These are phyloP conservation scores for Fusarium nisikadoi DNA, from an alignment of 2,329 filamentous ascomycete genomes.

Conservation along the genomic window DNA sequence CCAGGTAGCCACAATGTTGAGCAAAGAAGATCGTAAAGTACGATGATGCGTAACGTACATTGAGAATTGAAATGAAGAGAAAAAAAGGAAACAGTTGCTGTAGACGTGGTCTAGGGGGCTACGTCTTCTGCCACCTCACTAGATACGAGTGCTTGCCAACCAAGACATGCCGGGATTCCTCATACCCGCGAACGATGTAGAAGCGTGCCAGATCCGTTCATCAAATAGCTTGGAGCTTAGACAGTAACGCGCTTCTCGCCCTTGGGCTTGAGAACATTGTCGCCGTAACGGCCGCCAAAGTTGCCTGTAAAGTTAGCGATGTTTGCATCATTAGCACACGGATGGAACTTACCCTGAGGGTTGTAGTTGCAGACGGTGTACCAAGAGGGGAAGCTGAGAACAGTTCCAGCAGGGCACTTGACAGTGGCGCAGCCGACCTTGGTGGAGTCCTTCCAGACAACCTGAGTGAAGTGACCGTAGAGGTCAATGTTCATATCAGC, in stretches of 20 bases:
- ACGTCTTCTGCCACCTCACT: slow-evolving; percentile 24
- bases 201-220: slow-evolving; percentile 25
- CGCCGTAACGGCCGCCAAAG: slow-evolving; percentile 60
- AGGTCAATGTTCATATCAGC: slow-evolving; percentile 69
- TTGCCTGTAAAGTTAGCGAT: slow-evolving; percentile 56
- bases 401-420: slow-evolving; percentile 67
- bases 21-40: slow-evolving; percentile 49
- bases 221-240: slow-evolving; percentile 35
- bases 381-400: slow-evolving; percentile 65
- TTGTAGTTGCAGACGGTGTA: slow-evolving; percentile 93
- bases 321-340: neutral
- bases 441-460: slow-evolving; percentile 54
- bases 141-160: slow-evolving; percentile 25
- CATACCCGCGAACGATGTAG: slow-evolving; percentile 11
- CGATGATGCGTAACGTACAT: slow-evolving; percentile 50
- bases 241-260: slow-evolving; percentile 41
- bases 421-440: slow-evolving; percentile 71
- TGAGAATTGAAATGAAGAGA: slow-evolving; percentile 48
- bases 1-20: slow-evolving; percentile 40
- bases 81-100: slow-evolving; percentile 32
- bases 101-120: slow-evolving; percentile 27
- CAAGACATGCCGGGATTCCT: slow-evolving; percentile 21
- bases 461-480: slow-evolving; percentile 68
- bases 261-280: slow-evolving; percentile 59
- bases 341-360: slow-evolving; percentile 69